phyloP scores from a whole-genome alignment of 148 eudicot genomes.

The Drosera capensis region DNA sequence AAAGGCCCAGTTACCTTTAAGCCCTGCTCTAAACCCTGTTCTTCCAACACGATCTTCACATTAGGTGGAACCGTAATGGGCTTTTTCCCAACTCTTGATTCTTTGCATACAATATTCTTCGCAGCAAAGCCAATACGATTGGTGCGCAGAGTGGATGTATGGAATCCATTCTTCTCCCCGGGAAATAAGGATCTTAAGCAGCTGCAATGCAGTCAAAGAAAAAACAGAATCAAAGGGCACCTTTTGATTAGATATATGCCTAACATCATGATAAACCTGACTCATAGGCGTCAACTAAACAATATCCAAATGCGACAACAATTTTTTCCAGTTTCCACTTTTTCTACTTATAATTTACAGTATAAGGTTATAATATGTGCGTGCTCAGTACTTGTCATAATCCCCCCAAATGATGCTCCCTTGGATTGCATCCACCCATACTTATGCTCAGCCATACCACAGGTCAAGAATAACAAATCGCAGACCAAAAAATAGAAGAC shows the following conservation, averaged over 20 bases:
- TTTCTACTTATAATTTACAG: too few species aligned
- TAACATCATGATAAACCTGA: too few species aligned
- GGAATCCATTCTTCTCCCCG: constrained; percentile 33
- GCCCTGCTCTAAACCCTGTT: constrained; percentile 61
- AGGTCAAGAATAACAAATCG: too few species aligned
- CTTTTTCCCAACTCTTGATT: constrained; percentile 89
- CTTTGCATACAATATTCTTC: constrained; percentile 61
- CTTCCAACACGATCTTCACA: constrained; percentile 57
- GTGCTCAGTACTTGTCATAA: too few species aligned
- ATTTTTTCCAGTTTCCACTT: too few species aligned
- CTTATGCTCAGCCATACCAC: too few species aligned
- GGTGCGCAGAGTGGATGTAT: constrained; percentile 20
- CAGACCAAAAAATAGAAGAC: too few species aligned
- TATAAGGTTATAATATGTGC: too few species aligned
- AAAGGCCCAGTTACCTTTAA: constrained; percentile 78
- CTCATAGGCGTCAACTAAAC: too few species aligned
- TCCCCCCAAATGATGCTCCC: too few species aligned
- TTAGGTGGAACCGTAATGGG: constrained; percentile 73
- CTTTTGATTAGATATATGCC: background rate
- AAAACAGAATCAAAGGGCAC: background rate
- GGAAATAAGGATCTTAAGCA: constrained; percentile 37
- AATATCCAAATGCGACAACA: too few species aligned
- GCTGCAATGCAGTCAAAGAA: constrained; percentile 13
- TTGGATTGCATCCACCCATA: too few species aligned
- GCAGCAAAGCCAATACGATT: constrained; percentile 26